Base-by-base conservation (phyloP, 495 filamentous ascomycete genomes). In the Xylaria sp. region DNA sequence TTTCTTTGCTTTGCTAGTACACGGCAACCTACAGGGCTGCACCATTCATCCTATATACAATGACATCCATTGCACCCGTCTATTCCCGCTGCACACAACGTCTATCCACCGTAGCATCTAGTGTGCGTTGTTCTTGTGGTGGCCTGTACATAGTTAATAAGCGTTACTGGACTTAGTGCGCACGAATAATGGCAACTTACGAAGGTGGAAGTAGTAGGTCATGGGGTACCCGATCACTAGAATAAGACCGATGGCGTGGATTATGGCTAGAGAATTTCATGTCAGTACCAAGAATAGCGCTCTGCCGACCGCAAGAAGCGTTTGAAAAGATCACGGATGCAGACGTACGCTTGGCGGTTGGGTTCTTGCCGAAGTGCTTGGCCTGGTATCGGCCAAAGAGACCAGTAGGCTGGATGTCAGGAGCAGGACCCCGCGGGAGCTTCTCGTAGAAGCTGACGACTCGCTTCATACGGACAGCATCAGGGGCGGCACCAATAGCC, bases 121-220 rank as follows among this genome's bases (percentile, higher is more conserved):
- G 87, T 98, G 95, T 75, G 93, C 92, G 81, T 98, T 94, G 90
- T 98, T 97, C 92, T 98, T 98, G 92, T 97, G 94, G 88, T 97
- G 94, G 73, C 95, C 95, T 98, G 75, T 48, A 62, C 31, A 71
- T 24, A 85, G 80, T 80, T 62, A 77, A 69, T 55, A 74, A 59
- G 31, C 58, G 37, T 9, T 17, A 21, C 15, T 11, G 21, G 44
- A 35, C 69, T 26, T 9, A 29, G 44, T 24, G 19, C 24, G 19
- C 24, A 14, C 24, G 21, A 3, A 40, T 43, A 3, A 14, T 11
- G 43, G 14, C 46, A 68, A 88, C 93, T 80, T 90, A 99, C 96
- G 94, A 74, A 98, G 89, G 84, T 99, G 97, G 92, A 97, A 98
- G 88, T 99, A 98, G 90, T 99, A 99, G 83, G 96, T 92, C 85